Evolutionary conservation across 1,284 basidiomycete genomes (phyloP).

Genomic region (Neonothopanus nambi): DNA sequence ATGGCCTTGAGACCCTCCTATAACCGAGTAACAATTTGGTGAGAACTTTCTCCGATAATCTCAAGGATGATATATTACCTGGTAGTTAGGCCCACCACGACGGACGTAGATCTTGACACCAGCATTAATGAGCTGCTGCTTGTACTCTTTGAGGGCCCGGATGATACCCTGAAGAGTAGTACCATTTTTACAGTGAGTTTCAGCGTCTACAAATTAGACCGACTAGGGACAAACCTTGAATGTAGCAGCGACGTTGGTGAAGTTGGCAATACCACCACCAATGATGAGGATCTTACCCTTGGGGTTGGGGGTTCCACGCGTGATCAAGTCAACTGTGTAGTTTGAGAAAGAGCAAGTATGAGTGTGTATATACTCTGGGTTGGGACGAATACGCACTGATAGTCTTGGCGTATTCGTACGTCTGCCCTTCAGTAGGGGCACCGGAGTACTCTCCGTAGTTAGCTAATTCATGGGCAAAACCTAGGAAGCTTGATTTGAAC

Average conservation of each 20-base stretch:
- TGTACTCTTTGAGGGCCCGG: slow-evolving; percentile 93
- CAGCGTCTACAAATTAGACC: too few species aligned
- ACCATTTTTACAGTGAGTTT: too few species aligned
- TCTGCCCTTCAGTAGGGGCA: slow-evolving; percentile 97
- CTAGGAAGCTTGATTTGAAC: slow-evolving; percentile 93
- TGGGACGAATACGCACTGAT: slow-evolving; percentile 60
- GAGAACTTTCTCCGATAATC: too few species aligned
- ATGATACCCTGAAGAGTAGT: slow-evolving; percentile 75
- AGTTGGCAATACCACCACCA: slow-evolving; percentile 99
- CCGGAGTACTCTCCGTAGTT: slow-evolving; percentile 99
- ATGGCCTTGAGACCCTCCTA: slow-evolving; percentile 81
- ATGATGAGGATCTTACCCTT: slow-evolving; percentile 99
- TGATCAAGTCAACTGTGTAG: slow-evolving; percentile 83
- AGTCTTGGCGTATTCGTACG: slow-evolving; percentile 99
- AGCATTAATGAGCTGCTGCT: slow-evolving; percentile 82
- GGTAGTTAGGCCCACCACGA: slow-evolving; percentile 99
- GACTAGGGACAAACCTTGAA: slow-evolving; percentile 62
- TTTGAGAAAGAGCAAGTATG: slow-evolving; percentile 17
- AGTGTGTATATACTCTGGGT: background rate
- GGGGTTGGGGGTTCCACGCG: slow-evolving; percentile 80
- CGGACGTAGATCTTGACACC: slow-evolving; percentile 94
- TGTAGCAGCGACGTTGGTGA: slow-evolving; percentile 98
- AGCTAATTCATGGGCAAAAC: slow-evolving; percentile 93
- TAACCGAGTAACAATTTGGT: too few species aligned
- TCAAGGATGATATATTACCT: slow-evolving; percentile 46